Evolutionary conservation across 371 early-diverging fungal genomes (phyloP).

Genomic region (Mortierella sp.): DNA sequence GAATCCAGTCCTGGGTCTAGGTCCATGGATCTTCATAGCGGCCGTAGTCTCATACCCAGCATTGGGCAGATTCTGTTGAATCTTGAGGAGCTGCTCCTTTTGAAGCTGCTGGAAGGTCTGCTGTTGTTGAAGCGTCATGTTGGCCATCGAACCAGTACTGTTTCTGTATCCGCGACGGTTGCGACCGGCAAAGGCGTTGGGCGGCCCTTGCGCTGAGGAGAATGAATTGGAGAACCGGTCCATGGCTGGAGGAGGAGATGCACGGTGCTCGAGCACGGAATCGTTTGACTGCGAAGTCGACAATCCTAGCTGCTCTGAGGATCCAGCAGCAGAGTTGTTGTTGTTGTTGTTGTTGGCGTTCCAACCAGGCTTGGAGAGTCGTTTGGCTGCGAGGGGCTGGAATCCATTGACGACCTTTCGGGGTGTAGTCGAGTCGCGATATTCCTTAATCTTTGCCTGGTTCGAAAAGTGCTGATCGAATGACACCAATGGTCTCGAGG

Average conservation of each 20-base stretch:
- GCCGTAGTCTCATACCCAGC: slow-evolving; percentile 49
- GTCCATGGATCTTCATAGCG: slow-evolving; percentile 44
- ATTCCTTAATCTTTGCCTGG: slow-evolving; percentile 35
- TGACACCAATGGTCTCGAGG: slow-evolving; percentile 33
- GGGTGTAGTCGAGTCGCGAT: slow-evolving; percentile 33
- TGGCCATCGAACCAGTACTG: slow-evolving; percentile 57
- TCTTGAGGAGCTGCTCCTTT: slow-evolving; percentile 40
- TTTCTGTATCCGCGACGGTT: slow-evolving; percentile 49
- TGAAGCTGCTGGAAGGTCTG: slow-evolving; percentile 46
- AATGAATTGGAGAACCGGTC: slow-evolving; percentile 15
- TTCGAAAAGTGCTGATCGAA: slow-evolving; percentile 54
- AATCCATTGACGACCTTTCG: slow-evolving; percentile 50
- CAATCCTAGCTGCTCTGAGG: neutral
- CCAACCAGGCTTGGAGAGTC: slow-evolving; percentile 49
- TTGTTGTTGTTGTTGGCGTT: slow-evolving; percentile 4
- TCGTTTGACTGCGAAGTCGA: neutral
- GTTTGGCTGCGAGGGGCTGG: slow-evolving; percentile 54
- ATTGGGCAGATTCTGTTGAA: slow-evolving; percentile 44
- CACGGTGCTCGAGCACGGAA: neutral
- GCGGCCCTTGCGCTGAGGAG: slow-evolving; percentile 31
- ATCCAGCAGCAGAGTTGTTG: neutral
- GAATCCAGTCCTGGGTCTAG: slow-evolving; percentile 34
- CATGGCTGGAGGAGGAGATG: neutral
- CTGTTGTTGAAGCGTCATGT: slow-evolving; percentile 52
- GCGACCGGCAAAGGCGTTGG: slow-evolving; percentile 55